Evolutionary conservation across 1,139 yeast species (phyloP).

Genomic region (Lodderomyces theae): DNA sequence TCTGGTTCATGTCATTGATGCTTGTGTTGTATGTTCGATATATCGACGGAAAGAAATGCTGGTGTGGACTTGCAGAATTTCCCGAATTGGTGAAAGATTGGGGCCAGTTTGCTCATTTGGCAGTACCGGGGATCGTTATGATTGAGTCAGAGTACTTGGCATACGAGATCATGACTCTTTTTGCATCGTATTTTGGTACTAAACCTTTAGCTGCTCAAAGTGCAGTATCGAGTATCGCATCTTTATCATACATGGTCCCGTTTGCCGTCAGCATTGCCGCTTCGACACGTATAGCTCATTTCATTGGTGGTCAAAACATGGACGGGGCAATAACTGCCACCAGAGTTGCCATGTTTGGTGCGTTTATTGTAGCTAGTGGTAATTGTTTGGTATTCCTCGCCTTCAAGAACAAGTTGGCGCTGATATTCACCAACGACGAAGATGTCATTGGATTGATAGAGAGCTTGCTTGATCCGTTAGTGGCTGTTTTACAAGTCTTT

Average conservation of each 20-base stretch:
- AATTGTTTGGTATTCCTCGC: conserved; percentile 55
- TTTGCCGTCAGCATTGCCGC: conserved; percentile 87
- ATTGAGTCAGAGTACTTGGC: conserved; percentile 72
- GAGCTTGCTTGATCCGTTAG: conserved; percentile 59
- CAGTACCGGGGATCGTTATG: conserved; percentile 74
- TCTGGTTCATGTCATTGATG: conserved; percentile 64
- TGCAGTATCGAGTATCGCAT: conserved; percentile 78
- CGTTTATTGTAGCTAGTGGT: conserved; percentile 53
- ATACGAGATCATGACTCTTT: conserved; percentile 66
- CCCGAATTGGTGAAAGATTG: conserved; percentile 54
- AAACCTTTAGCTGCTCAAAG: conserved; percentile 85
- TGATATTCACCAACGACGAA: conserved; percentile 65
- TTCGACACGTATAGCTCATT: conserved; percentile 84
- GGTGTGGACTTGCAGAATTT: conserved; percentile 57
- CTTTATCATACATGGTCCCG: conserved; percentile 80
- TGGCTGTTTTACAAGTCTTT: conserved; percentile 69
- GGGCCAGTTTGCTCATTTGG: conserved; percentile 56
- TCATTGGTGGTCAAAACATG: conserved; percentile 74
- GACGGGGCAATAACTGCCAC: conserved; percentile 64
- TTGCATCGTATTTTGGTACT: conserved; percentile 81
- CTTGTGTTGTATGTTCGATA: conserved; percentile 52
- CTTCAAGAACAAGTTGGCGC: conserved; percentile 58
- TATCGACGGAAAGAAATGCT: conserved; percentile 67
- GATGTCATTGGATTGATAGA: conserved; percentile 53
- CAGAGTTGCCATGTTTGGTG: conserved; percentile 57